Conservation (phyloP, 306 rosid genomes). For the Erythrophleum fordii region DNA sequence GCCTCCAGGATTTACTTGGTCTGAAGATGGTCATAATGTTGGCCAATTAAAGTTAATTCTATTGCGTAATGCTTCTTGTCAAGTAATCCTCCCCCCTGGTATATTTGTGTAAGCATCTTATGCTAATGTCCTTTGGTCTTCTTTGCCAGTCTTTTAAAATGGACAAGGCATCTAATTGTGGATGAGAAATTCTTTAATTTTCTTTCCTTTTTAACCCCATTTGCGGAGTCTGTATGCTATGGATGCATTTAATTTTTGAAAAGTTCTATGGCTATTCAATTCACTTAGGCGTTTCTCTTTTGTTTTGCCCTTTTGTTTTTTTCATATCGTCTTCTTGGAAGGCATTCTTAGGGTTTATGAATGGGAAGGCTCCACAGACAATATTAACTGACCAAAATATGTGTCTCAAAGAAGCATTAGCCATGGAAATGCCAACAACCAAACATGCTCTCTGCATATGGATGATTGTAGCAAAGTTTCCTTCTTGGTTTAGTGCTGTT, state of each 20-base stretch:
- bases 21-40: slow-evolving; percentile 7
- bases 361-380: slow-evolving; percentile 92
- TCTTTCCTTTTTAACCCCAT: not conserved
- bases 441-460: slow-evolving; percentile 95
- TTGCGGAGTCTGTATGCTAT: not conserved
- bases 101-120: slow-evolving; percentile 6
- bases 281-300: slow-evolving; percentile 39
- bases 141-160: slow-evolving; percentile 19
- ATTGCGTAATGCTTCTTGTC: slow-evolving; percentile 20
- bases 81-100: not conserved
- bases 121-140: slow-evolving; percentile 9
- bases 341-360: slow-evolving; percentile 91
- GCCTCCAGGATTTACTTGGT: slow-evolving; percentile 28
- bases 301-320: not conserved
- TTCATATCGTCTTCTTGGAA: slow-evolving; percentile 54
- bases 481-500: slow-evolving; percentile 97
- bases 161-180: not conserved
- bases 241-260: slow-evolving; percentile 18
- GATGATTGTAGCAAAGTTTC: slow-evolving; percentile 98
- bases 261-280: slow-evolving; percentile 37
- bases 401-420: slow-evolving; percentile 91
- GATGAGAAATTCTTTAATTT: slow-evolving; percentile 17
- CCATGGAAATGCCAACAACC: slow-evolving; percentile 72
- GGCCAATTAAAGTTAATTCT: slow-evolving; percentile 12
- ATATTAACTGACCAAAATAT: slow-evolving; percentile 86